phyloP scores from a whole-genome alignment of 2,329 filamentous ascomycete genomes.

The Capronia americana region DNA sequence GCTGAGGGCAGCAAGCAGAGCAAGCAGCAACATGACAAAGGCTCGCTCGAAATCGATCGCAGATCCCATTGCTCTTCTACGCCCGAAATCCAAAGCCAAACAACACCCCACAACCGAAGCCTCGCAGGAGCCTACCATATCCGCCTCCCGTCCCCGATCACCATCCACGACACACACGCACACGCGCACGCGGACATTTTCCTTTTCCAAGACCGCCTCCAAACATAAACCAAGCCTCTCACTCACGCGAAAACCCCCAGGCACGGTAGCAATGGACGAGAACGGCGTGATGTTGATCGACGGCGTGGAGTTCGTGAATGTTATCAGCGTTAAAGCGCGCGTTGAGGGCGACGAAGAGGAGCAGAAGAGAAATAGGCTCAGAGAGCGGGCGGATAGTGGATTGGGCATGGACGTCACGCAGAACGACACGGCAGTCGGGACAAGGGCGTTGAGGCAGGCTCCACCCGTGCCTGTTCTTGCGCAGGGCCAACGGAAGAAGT shows the following conservation, averaged over 20 bases:
- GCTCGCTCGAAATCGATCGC: background rate
- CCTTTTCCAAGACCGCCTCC: conserved; percentile 15
- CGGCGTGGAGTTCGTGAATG: conserved; percentile 35
- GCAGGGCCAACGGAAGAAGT: background rate
- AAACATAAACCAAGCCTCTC: conserved; percentile 9
- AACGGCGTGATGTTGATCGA: conserved; percentile 31
- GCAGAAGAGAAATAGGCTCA: conserved; percentile 6
- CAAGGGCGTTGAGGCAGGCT: background rate
- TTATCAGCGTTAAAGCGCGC: conserved; percentile 30
- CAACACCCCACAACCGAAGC: background rate
- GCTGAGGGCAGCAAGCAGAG: background rate
- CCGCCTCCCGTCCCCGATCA: background rate
- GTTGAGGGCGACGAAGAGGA: conserved; percentile 19
- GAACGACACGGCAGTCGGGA: background rate
- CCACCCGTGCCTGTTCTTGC: background rate
- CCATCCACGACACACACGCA: background rate
- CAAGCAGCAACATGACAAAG: background rate
- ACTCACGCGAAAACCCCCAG: background rate
- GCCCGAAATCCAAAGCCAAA: background rate
- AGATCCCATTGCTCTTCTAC: background rate
- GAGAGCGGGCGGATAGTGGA: conserved; percentile 13
- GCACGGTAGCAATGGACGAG: conserved; percentile 22
- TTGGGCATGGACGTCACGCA: conserved; percentile 12
- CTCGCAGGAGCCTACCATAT: background rate
- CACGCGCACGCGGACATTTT: conserved; percentile 17